Evolutionary conservation across 257 asterid genomes (phyloP), one percentile per base, ranked within the genome.

Genomic region (Ajuga chamaepitys): DNA sequence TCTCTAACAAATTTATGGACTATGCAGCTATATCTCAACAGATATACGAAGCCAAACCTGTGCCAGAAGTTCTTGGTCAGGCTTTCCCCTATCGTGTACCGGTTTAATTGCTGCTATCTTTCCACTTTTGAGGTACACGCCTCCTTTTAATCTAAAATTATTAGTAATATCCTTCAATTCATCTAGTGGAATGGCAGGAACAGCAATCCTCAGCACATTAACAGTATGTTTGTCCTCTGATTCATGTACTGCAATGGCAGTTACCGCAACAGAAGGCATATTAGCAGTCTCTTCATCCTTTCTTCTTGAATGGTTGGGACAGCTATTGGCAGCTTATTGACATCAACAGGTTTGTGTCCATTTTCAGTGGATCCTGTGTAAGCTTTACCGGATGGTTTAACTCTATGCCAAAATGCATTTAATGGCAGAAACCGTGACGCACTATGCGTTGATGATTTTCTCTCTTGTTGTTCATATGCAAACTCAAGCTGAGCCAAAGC

Each of bases 41-140:
- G 7, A 17, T n/a, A 52, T 8, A 25, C n/a, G 46, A 16, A 18
- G 9, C 4, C 48, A 67, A 54, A 76, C 77, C 70, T 71, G 68
- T 47, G 71, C 58, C 30, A 72, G 46, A 62, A 72, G 68, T 55
- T 62, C 66, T 26, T 57, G 62, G 45, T 72, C 75, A 30, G 78
- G 47, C 58, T 67, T 69, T 53, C 55, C 40, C 55, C 66, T 68
- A n/a, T 68, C 40, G 42, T 67, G 61, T 1, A 72, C 47, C 67
- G 41, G 64, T 48, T 68, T 77, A 14, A 68, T 34, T 45, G 76
- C 74, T 10, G 69, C 67, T 9, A 48, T 73, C 6, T 65, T 72
- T n/a, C 70, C 74, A 40, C 28, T 68, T 64, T 48, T 77, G 48
- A 77, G 47, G 57, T 4, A 74, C 25, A 64, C 47, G 37, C 62